Conservation (phyloP, 2,329 filamentous ascomycete genomes). For the Fusarium sp. region DNA sequence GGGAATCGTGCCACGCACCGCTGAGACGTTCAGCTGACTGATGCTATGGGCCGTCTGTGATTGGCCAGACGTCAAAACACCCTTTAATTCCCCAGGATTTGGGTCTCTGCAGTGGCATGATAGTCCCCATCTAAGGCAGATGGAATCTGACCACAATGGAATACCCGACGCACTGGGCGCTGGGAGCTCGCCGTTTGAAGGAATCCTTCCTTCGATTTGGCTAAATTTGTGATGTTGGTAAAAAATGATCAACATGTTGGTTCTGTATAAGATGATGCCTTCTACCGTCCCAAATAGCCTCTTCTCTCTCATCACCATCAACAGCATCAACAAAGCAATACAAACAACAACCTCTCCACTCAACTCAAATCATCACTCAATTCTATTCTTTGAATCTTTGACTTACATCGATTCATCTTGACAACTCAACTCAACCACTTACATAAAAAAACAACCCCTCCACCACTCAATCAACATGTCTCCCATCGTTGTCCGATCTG, state of each 20-base stretch:
- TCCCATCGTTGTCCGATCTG: constrained; percentile 48
- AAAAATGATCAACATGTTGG: constrained; percentile 29
- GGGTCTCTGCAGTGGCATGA: constrained; percentile 44
- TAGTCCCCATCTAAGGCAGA: constrained; percentile 38
- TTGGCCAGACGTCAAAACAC: constrained; percentile 33
- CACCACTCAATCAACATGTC: constrained; percentile 43
- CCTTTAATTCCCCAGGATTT: constrained; percentile 31
- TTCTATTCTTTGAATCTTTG: constrained; percentile 24
- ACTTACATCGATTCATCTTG: constrained; percentile 29
- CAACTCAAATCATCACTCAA: constrained; percentile 41
- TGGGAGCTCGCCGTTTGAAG: constrained; percentile 46
- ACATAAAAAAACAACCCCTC: background rate
- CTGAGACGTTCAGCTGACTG: constrained; percentile 44
- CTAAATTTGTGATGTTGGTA: constrained; percentile 28
- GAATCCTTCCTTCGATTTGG: constrained; percentile 19
- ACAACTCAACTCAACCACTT: background rate
- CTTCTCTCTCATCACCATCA: constrained; percentile 42
- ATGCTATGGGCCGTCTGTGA: constrained; percentile 1
- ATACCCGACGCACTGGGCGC: constrained; percentile 34
- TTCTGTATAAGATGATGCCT: constrained; percentile 45
- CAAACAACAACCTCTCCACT: constrained; percentile 41
- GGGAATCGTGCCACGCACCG: constrained; percentile 46
- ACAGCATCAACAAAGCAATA: constrained; percentile 35
- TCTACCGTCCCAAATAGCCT: constrained; percentile 32
- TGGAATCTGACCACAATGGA: constrained; percentile 49